These are phyloP conservation scores for Scedosporium boydii DNA, from an alignment of 2,329 filamentous ascomycete genomes.

Conservation along the genomic window DNA sequence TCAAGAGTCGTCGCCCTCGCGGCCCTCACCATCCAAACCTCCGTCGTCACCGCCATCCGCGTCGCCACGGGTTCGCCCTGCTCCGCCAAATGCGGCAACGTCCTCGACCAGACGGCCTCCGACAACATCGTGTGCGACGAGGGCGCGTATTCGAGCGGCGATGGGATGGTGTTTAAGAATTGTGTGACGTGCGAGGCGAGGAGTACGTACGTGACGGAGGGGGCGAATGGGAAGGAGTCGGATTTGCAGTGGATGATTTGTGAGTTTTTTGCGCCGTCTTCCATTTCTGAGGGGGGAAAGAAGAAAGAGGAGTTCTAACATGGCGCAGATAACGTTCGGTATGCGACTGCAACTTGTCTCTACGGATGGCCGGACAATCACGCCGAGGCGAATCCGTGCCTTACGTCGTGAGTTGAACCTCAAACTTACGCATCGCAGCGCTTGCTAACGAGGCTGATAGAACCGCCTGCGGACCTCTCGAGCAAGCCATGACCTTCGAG, in stretches of 20 bases:
- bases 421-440: constrained; percentile 5
- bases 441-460: constrained; percentile 24
- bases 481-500: constrained; percentile 35
- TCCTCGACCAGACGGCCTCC: constrained; percentile 31
- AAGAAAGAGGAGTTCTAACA: background rate
- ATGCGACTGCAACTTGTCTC: constrained; percentile 44
- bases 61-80: constrained; percentile 40
- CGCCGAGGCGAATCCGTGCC: constrained; percentile 34
- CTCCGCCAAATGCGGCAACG: constrained; percentile 42
- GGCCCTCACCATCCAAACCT: background rate
- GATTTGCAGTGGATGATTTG: constrained; percentile 47
- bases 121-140: constrained; percentile 41
- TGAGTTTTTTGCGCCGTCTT: constrained; percentile 23
- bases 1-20: background rate
- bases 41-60: constrained; percentile 21
- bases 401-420: constrained; percentile 33
- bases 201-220: constrained; percentile 33
- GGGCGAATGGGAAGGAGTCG: constrained; percentile 24
- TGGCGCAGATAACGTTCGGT: constrained; percentile 46
- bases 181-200: constrained; percentile 43
- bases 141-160: constrained; percentile 24
- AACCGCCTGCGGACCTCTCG: constrained; percentile 41
- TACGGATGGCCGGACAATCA: constrained; percentile 35
- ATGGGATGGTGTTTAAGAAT: constrained; percentile 38
- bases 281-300: background rate